phyloP scores from a whole-genome alignment of 2,329 filamentous ascomycete genomes.

The Monosporascus sp. region DNA sequence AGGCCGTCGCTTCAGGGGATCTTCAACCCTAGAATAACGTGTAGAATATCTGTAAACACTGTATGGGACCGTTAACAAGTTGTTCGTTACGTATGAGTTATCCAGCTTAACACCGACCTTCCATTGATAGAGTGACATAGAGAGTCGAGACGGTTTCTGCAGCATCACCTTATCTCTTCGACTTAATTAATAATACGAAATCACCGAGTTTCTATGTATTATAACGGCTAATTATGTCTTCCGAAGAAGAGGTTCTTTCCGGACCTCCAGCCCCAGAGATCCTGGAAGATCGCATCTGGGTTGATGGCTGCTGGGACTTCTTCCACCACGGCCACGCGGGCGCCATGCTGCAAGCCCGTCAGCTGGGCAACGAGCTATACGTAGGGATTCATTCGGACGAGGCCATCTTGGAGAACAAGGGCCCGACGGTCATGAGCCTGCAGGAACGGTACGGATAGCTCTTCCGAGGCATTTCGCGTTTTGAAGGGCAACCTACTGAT shows the following conservation, averaged over 20 bases:
- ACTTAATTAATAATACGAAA: too few relatives aligned
- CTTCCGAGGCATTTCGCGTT: constrained; percentile 10
- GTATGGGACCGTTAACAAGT: too few relatives aligned
- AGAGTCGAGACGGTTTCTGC: too few relatives aligned
- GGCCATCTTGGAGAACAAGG: constrained; percentile 93
- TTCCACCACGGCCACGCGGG: constrained; percentile 97
- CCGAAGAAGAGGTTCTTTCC: constrained; percentile 19
- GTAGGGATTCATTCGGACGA: constrained; percentile 96
- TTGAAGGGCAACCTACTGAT: constrained; percentile 22
- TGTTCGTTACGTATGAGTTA: too few relatives aligned
- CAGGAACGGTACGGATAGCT: constrained; percentile 62
- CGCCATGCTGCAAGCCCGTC: constrained; percentile 92
- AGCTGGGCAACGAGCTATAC: constrained; percentile 80
- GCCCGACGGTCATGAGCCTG: constrained; percentile 93
- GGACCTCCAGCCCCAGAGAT: constrained; percentile 44
- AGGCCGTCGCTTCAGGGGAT: too few relatives aligned
- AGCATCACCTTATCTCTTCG: too few relatives aligned
- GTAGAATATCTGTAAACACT: too few relatives aligned
- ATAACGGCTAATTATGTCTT: constrained; percentile 11
- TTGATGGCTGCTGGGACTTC: constrained; percentile 99
- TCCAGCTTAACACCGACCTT: too few relatives aligned
- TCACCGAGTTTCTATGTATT: not conserved
- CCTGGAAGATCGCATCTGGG: constrained; percentile 78
- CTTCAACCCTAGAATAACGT: too few relatives aligned
- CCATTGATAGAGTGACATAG: too few relatives aligned